These are phyloP conservation scores for Strobilomyces echinocephalus DNA, from an alignment of 768 basidiomycete genomes.

Conservation along the genomic window DNA sequence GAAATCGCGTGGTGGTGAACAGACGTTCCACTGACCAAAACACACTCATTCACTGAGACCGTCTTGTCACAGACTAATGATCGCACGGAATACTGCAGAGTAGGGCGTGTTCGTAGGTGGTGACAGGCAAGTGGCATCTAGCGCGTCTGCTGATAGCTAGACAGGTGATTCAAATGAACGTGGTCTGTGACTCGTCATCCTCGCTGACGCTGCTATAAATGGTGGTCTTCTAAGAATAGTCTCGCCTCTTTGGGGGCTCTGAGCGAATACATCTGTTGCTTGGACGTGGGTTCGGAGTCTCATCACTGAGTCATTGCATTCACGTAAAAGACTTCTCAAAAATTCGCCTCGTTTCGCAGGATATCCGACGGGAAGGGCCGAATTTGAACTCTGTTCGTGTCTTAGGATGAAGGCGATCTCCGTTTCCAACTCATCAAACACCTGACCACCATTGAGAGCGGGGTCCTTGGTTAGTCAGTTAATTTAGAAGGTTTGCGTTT, in stretches of 20 bases:
- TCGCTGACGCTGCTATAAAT: not conserved
- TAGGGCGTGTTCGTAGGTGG: not conserved
- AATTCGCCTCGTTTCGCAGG: not conserved
- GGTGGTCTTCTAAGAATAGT: not conserved
- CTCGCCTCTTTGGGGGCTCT: not conserved
- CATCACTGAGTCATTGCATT: not conserved
- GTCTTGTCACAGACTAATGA: not conserved
- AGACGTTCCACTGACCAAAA: not conserved
- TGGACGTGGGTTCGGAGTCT: not conserved
- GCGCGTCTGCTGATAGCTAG: not conserved
- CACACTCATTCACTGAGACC: not conserved
- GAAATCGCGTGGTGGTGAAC: not conserved
- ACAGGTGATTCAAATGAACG: constrained; percentile 5
- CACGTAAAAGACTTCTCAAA: constrained; percentile 2
- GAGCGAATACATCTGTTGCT: too few relatives aligned
- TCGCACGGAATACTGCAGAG: not conserved
- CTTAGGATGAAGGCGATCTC: not conserved
- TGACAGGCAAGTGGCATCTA: not conserved
- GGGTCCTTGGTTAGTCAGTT: constrained; percentile 4
- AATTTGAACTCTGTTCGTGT: not conserved
- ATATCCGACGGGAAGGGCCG: not conserved
- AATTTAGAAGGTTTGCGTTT: constrained; percentile 3
- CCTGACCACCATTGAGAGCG: not conserved
- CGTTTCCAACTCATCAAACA: not conserved
- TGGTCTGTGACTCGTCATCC: not conserved